Base-by-base conservation (phyloP, 2,329 filamentous ascomycete genomes). In the Pseudofabraea citricarpa region DNA sequence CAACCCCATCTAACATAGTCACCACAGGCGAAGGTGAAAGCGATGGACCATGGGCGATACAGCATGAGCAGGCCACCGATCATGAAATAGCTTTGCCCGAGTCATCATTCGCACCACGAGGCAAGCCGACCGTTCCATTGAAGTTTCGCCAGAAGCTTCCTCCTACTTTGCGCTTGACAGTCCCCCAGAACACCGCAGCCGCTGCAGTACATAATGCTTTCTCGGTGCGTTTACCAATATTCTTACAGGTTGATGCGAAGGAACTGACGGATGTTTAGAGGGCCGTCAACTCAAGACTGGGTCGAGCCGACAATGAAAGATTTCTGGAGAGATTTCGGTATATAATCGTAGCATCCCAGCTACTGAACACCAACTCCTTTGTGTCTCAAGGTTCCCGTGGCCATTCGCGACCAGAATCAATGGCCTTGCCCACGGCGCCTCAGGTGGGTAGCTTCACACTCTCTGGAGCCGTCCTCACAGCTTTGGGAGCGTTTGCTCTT, bases 251-350 rank as follows among this genome's bases (percentile, higher is more conserved):
- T n/a, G n/a, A n/a, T n/a, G n/a, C 19, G 19, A n/a, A 37, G 9
- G 13, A 8, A 22, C 19, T 22, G 4, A 4, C 10, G 19, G 21
- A 37, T n/a, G 19, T 71, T 39, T 35, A 87, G 83, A 77, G 75
- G 56, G 84, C 78, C 8, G 75, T 90, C 45, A 85, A 85, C 52
- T 82, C 83, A 31, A 77, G 79, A 48, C 75, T 95, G 50, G 83
- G 87, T 43, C 76, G 83, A 52, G 81, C 79, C 54, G 90, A 95
- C 56, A 94, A 90, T 60, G 77, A 84, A 54, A 83, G 83, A 53
- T 95, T 96, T 58, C 75, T 95, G 46, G 90, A 96, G 65, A 86
- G 90, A 60, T 96, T 96, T 59, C 86, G 90, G 51, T 96, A 96
- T 66, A 85, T 87, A 18, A 87, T 96, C 52, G 86, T 96, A 58